These are phyloP conservation scores for Colletotrichum sp. DNA, from an alignment of 2,329 filamentous ascomycete species.

Conservation along the genomic window DNA sequence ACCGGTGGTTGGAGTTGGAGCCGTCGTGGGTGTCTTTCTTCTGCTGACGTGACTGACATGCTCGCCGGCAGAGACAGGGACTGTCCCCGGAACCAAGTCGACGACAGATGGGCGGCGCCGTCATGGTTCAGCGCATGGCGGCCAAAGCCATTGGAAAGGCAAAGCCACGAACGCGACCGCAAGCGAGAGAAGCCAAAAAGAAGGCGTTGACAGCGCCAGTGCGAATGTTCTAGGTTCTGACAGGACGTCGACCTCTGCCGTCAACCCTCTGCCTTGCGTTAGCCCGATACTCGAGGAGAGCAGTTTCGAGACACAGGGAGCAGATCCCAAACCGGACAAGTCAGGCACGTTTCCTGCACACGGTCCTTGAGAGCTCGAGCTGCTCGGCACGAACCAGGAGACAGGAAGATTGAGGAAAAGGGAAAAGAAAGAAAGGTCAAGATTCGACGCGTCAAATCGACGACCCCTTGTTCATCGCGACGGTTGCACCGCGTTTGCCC, in stretches of 20 bases:
- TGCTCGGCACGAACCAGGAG: not conserved
- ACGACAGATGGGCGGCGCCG: not conserved
- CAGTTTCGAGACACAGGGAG: not conserved
- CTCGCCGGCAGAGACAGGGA: not conserved
- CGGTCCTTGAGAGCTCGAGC: not conserved
- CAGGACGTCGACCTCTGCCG: not conserved
- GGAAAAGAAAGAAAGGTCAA: not conserved
- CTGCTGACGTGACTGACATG: not conserved
- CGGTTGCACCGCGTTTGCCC: constrained; percentile 21
- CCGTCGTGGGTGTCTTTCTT: not conserved
- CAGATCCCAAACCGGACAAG: constrained; percentile 11
- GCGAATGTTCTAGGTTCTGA: constrained; percentile 8
- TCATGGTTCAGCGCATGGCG: not conserved
- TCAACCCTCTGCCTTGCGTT: constrained; percentile 6
- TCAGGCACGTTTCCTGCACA: constrained; percentile 8
- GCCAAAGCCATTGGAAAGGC: not conserved
- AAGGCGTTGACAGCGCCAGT: constrained; percentile 6
- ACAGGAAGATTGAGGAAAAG: not conserved
- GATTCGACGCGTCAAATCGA: not conserved
- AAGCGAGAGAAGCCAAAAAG: not conserved
- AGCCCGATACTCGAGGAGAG: not conserved
- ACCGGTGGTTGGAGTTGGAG: not conserved
- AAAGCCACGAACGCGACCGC: not conserved
- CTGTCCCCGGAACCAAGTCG: not conserved
- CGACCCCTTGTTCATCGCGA: constrained; percentile 10